Evolutionary conservation across 2,329 filamentous ascomycete species (phyloP).

Genomic region (Ilyonectria mors-panacis): DNA sequence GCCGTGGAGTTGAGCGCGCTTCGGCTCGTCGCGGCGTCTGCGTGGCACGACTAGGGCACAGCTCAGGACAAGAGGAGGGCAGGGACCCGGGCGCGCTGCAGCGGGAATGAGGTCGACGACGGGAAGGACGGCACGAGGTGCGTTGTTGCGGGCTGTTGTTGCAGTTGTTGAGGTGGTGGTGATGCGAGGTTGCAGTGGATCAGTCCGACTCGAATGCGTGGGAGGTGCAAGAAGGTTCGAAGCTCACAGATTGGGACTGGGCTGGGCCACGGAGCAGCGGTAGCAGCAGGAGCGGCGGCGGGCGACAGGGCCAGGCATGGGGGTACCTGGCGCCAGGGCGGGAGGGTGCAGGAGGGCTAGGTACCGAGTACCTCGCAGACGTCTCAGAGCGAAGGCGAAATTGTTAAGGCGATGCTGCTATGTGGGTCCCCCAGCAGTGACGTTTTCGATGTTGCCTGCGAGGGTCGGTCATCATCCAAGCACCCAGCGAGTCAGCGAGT

Average conservation of each 20-base stretch:
- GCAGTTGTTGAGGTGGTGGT: conserved; percentile 20
- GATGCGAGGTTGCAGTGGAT: conserved; percentile 34
- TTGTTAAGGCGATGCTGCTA: conserved; percentile 30
- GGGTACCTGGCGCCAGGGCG: conserved; percentile 16
- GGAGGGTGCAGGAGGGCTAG: conserved; percentile 2
- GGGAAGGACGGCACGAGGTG: conserved; percentile 12
- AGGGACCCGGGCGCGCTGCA: conserved; percentile 9
- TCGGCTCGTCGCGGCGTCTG: conserved; percentile 44
- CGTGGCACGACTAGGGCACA: conserved; percentile 26
- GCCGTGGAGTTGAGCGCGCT: conserved; percentile 46
- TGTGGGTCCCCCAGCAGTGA: conserved; percentile 49
- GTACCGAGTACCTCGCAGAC: conserved; percentile 19
- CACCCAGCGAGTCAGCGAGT: neutral
- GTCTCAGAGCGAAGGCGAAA: conserved; percentile 29
- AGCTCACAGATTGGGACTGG: conserved; percentile 48
- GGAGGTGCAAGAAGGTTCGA: conserved; percentile 52
- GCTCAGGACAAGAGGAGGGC: conserved; percentile 10
- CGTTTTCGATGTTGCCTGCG: conserved; percentile 56
- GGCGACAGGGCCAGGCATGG: conserved; percentile 12
- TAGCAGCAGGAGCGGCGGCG: conserved; percentile 23
- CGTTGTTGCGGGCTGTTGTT: conserved; percentile 18
- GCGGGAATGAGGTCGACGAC: conserved; percentile 20
- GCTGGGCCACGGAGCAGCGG: conserved; percentile 36
- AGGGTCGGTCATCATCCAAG: conserved; percentile 18
- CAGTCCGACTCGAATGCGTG: conserved; percentile 38